Conservation (phyloP, 768 basidiomycete species). For the Phlegmacium glaucopus region DNA sequence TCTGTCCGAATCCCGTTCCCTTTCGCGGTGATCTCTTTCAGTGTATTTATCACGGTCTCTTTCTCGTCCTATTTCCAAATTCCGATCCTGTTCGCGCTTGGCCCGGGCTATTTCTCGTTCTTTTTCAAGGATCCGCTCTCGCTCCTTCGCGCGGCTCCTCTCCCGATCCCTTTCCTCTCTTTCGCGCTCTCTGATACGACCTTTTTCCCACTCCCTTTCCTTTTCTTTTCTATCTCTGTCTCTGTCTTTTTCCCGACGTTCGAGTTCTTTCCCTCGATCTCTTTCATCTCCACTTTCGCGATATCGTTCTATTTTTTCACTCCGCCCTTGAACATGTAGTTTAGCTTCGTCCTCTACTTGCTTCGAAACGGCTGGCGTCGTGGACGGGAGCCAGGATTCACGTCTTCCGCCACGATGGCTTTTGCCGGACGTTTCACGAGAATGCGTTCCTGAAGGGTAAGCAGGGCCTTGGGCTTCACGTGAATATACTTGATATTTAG, state of each 20-base stretch:
- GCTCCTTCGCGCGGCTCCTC: slow-evolving; percentile 6
- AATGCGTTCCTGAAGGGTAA: slow-evolving; percentile 8
- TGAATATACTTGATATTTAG: slow-evolving; percentile 12
- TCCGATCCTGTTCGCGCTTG: slow-evolving; percentile 9
- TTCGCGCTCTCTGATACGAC: slow-evolving; percentile 11
- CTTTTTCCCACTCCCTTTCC: slow-evolving; percentile 10
- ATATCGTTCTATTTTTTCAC: slow-evolving; percentile 10
- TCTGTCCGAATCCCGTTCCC: slow-evolving; percentile 8
- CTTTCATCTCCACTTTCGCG: slow-evolving; percentile 9
- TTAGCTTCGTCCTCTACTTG: slow-evolving; percentile 12
- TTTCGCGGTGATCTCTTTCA: slow-evolving; percentile 10
- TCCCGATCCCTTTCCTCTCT: slow-evolving; percentile 13
- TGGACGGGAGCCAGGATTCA: slow-evolving; percentile 21
- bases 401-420: slow-evolving; percentile 8
- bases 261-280: slow-evolving; percentile 7
- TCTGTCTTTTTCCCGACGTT: slow-evolving; percentile 13
- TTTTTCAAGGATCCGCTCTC: slow-evolving; percentile 14
- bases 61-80: slow-evolving; percentile 14
- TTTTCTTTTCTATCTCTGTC: slow-evolving; percentile 10
- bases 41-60: slow-evolving; percentile 12
- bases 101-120: slow-evolving; percentile 9
- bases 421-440: slow-evolving; percentile 11
- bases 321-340: slow-evolving; percentile 5
- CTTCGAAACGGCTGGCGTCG: slow-evolving; percentile 15
- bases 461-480: slow-evolving; percentile 8